Evolutionary conservation across 2,329 filamentous ascomycete genomes (phyloP), one percentile per base, ranked within the genome.

Genomic region (Bipolaris oryzae): DNA sequence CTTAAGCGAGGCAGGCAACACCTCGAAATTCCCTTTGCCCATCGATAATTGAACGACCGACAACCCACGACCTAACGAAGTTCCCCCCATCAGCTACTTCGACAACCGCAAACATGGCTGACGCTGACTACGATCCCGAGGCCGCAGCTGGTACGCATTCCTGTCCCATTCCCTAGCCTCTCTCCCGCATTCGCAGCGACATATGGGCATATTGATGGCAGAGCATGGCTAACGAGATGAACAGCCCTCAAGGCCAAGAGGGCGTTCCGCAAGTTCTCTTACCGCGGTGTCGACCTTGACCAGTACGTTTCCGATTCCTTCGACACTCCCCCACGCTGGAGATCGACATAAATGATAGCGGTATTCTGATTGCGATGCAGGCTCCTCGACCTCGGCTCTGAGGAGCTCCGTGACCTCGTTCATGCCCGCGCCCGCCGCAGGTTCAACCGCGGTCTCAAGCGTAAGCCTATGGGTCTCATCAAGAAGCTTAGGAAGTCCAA

Each of bases 391-490:
- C 93, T 99, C 80, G 91, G 89, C 79, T 96, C 93, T 78, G 95
- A 98, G 82, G 91, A 98, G 85, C 92, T 99, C 82, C 93, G 95
- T 79, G 93, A 97, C 90, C 91, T 99, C 81, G 93, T 99, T 78
- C 95, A 99, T 87, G 95, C 95, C 78, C 95, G 95, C 81, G 95
- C 95, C 80, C 94, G 95, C 80, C 89, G 95, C 82, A 89, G 96
- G 81, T 98, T 99, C 90, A 98, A 98, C 90, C 94, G 95, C 74
- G 95, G 95, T 78, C 90, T 99, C 77, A 99, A 98, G 91, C 93
- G 95, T 86, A 96, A 96, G 87, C 95, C 95, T 77, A 98, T 99
- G 95, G 95, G 95, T 76, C 87, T 99, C 78, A 98, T 99, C 89
- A 98, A 98, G 92, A 99, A 99, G 89, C 92, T 99, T 78, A 94